These are phyloP conservation scores for Mucor irregularis DNA, from an alignment of 371 early-diverging fungal species.

Conservation along the genomic window DNA sequence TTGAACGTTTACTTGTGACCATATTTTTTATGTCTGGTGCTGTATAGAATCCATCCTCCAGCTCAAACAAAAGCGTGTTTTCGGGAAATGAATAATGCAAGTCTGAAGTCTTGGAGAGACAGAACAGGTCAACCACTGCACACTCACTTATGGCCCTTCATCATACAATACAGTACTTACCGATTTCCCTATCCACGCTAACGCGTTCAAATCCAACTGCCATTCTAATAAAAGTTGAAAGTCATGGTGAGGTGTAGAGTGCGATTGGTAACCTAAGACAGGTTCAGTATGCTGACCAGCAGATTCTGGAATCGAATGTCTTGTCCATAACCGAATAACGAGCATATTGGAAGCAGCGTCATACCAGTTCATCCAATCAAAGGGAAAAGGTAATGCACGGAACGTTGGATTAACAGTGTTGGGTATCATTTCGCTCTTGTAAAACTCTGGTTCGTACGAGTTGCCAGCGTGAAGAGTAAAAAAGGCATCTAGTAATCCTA, in stretches of 20 bases:
- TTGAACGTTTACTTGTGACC: constrained; percentile 22
- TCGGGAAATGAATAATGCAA: constrained; percentile 45
- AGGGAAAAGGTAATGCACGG: constrained; percentile 27
- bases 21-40: constrained; percentile 42
- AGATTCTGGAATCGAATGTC: constrained; percentile 46
- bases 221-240: constrained; percentile 51
- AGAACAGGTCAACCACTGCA: neutral
- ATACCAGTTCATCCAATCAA: constrained; percentile 34
- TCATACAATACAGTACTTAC: too few species aligned
- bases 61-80: constrained; percentile 54
- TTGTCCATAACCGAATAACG: constrained; percentile 47
- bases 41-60: constrained; percentile 61
- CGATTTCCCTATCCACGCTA: constrained; percentile 48
- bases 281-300: constrained; percentile 26
- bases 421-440: constrained; percentile 44
- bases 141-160: too few species aligned
- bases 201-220: constrained; percentile 51
- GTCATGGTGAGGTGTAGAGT: constrained; percentile 12
- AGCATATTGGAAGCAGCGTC: constrained; percentile 35
- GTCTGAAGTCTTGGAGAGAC: constrained; percentile 20
- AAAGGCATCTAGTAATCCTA: constrained; percentile 35
- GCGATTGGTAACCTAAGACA: neutral
- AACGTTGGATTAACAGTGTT: constrained; percentile 46
- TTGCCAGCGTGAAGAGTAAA: constrained; percentile 26
- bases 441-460: constrained; percentile 27